These are phyloP conservation scores for Fraxinus pennsylvanica DNA, from an alignment of 257 asterid genomes.

Conservation along the genomic window DNA sequence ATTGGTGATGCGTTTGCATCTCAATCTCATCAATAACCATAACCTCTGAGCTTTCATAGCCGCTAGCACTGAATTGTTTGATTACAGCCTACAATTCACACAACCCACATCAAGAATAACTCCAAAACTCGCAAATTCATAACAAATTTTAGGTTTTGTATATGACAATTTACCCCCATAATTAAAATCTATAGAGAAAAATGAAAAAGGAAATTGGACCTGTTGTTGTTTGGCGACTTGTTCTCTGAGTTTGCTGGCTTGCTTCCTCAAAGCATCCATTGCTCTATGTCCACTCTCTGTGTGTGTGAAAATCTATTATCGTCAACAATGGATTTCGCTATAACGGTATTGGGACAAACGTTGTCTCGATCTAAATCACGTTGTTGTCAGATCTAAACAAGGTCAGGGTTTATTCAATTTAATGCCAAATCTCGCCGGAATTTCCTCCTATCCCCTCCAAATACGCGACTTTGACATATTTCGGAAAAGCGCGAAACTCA, in stretches of 20 bases:
- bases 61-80: slow-evolving; percentile 86
- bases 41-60: slow-evolving; percentile 82
- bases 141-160: background rate
- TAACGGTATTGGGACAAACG: background rate
- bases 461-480: background rate
- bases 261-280: slow-evolving; percentile 94
- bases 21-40: slow-evolving; percentile 93
- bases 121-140: background rate
- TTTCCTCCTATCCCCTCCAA: background rate
- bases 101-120: background rate
- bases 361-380: slow-evolving; percentile 8
- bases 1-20: slow-evolving; percentile 83
- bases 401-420: background rate
- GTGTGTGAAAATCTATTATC: background rate
- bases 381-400: slow-evolving; percentile 17
- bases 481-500: background rate
- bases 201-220: slow-evolving; percentile 39
- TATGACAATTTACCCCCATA: background rate
- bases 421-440: background rate
- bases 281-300: slow-evolving; percentile 22
- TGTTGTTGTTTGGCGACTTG: slow-evolving; percentile 98
- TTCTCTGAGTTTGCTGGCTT: slow-evolving; percentile 83
- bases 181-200: background rate
- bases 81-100: slow-evolving; percentile 72
- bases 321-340: slow-evolving; percentile 4